Evolutionary conservation across 139 green algal species (phyloP).

Genomic region (Pleodorina starrii): DNA sequence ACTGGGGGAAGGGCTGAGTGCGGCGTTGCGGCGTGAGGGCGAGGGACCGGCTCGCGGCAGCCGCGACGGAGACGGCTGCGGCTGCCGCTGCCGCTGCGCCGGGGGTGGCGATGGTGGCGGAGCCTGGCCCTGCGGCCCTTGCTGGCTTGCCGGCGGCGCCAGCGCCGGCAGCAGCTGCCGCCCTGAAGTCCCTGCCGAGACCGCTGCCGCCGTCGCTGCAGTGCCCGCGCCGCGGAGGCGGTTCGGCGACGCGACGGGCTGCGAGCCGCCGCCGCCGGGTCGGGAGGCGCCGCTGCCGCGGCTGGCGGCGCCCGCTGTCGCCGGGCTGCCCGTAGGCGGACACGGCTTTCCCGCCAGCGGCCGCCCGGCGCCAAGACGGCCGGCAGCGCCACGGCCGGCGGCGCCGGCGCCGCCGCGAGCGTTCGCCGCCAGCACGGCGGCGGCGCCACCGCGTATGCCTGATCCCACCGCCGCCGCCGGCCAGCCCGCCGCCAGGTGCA

Average conservation of each 20-base stretch:
- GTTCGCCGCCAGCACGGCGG: background rate
- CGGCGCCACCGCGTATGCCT: background rate
- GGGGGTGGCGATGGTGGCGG: background rate
- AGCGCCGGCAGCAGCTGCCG: background rate
- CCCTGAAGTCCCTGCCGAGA: background rate
- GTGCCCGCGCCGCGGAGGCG: background rate
- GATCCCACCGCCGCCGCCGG: background rate
- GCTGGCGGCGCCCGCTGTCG: no score
- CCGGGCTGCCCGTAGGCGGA: no score
- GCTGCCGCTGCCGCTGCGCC: background rate
- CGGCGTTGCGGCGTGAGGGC: background rate
- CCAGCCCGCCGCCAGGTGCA: slow-evolving; percentile 29
- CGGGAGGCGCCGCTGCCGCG: background rate
- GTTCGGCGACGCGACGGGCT: background rate
- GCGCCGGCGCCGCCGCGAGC: background rate
- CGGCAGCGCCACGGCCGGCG: background rate
- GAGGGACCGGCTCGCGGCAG: background rate
- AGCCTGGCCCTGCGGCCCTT: no score
- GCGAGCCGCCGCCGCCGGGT: no score
- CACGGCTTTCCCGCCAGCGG: no score
- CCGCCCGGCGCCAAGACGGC: background rate
- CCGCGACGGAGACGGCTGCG: background rate
- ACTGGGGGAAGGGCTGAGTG: background rate
- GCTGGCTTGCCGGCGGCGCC: no score
- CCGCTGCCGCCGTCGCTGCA: background rate